Conservation (phyloP, 768 basidiomycete species). For the Mycena venus region DNA sequence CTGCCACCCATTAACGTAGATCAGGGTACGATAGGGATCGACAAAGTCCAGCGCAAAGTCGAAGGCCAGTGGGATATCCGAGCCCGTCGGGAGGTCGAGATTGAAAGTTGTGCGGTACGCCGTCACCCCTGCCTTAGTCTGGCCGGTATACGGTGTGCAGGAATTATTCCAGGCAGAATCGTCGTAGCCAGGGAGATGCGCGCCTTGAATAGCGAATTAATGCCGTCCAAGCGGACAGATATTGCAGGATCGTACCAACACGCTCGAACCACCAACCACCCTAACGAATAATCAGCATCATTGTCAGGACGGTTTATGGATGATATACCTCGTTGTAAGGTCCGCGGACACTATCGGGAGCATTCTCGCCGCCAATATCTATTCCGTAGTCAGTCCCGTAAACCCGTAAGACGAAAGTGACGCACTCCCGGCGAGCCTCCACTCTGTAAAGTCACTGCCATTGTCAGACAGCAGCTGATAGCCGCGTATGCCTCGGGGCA, state of each 20-base stretch:
- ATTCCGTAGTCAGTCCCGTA: neutral
- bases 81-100: slow-evolving; percentile 61
- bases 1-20: slow-evolving; percentile 83
- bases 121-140: slow-evolving; percentile 65
- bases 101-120: slow-evolving; percentile 75
- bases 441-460: slow-evolving; percentile 47
- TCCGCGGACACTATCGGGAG: slow-evolving; percentile 70
- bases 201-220: slow-evolving; percentile 49
- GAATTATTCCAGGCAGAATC: slow-evolving; percentile 65
- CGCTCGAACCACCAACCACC: slow-evolving; percentile 71
- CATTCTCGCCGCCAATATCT: slow-evolving; percentile 56
- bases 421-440: slow-evolving; percentile 57
- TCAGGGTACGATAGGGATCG: slow-evolving; percentile 70
- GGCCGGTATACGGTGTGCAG: slow-evolving; percentile 60
- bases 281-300: neutral
- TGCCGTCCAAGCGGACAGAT: neutral
- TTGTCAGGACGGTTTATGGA: too few species aligned
- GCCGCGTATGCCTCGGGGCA: slow-evolving; percentile 76
- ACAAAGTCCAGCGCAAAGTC: slow-evolving; percentile 63
- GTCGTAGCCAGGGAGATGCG: slow-evolving; percentile 73
- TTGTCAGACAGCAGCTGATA: slow-evolving; percentile 61
- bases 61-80: slow-evolving; percentile 72
- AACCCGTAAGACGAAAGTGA: neutral
- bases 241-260: slow-evolving; percentile 46
- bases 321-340: slow-evolving; percentile 62